These are phyloP conservation scores for Phytophthora idaei DNA, from an alignment of 352 stramenopile species.

Conservation along the genomic window DNA sequence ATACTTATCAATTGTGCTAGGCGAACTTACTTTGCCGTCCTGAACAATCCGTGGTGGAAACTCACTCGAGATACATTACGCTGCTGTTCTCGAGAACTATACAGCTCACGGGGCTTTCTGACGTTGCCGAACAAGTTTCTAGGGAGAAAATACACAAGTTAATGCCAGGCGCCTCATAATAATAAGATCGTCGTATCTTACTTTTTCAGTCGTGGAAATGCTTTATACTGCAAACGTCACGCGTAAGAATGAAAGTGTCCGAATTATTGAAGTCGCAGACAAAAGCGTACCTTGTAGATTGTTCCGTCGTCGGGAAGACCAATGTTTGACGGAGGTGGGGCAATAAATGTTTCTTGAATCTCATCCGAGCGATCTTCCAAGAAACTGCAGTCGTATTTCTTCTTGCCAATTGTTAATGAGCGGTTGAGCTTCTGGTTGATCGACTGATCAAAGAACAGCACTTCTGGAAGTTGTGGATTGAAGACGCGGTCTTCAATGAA, in stretches of 20 bases:
- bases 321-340: conserved; percentile 78
- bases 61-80: conserved; percentile 75
- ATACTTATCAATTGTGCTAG: background rate
- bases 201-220: conserved; percentile 85
- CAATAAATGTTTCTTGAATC: conserved; percentile 86
- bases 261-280: background rate
- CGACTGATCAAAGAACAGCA: conserved; percentile 87
- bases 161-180: background rate
- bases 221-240: conserved; percentile 63
- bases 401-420: conserved; percentile 73
- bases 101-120: conserved; percentile 75
- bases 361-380: conserved; percentile 77
- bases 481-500: conserved; percentile 84
- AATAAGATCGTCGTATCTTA: conserved; percentile 22
- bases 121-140: conserved; percentile 78
- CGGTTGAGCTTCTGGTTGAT: conserved; percentile 89
- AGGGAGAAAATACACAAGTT: background rate
- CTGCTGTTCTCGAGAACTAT: conserved; percentile 71
- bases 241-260: background rate
- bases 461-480: conserved; percentile 65
- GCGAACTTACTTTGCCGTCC: conserved; percentile 50
- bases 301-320: conserved; percentile 79
- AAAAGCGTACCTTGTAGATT: conserved; percentile 65
- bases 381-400: conserved; percentile 87
- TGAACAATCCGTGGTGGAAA: conserved; percentile 78